These are phyloP conservation scores for Malus hybrid DNA, from an alignment of 331 rosid genomes.

Conservation along the genomic window DNA sequence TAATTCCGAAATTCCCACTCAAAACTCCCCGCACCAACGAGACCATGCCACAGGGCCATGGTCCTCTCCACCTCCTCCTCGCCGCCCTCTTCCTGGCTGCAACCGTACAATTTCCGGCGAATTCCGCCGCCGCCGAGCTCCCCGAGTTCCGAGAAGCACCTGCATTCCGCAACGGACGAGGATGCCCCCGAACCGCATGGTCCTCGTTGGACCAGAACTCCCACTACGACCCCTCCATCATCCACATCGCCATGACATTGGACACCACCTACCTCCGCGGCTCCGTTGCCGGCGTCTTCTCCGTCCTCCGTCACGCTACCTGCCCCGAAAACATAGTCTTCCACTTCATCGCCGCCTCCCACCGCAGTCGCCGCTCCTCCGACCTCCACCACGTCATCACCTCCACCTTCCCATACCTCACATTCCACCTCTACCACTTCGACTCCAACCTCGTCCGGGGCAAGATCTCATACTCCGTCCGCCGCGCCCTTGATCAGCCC, in stretches of 20 bases:
- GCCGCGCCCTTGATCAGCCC: slow-evolving; percentile 90
- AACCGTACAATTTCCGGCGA: background rate
- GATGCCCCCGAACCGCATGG: slow-evolving; percentile 37
- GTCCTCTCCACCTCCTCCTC: background rate
- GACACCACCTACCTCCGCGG: slow-evolving; percentile 88
- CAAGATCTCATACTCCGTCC: slow-evolving; percentile 75
- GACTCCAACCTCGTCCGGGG: slow-evolving; percentile 67
- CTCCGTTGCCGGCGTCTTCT: slow-evolving; percentile 77
- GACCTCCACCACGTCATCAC: slow-evolving; percentile 50
- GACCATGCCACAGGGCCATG: slow-evolving; percentile 39
- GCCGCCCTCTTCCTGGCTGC: background rate
- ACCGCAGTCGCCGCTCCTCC: slow-evolving; percentile 42
- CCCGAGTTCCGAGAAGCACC: slow-evolving; percentile 73
- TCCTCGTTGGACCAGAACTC: slow-evolving; percentile 20
- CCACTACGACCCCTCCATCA: slow-evolving; percentile 32
- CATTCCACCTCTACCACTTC: slow-evolving; percentile 63
- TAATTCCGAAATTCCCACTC: background rate
- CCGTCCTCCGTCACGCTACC: slow-evolving; percentile 78
- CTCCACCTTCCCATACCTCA: slow-evolving; percentile 69
- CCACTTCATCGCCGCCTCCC: slow-evolving; percentile 66
- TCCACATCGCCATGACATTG: slow-evolving; percentile 90
- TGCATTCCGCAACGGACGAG: slow-evolving; percentile 77
- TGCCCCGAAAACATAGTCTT: slow-evolving; percentile 82
- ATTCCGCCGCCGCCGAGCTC: slow-evolving; percentile 2
- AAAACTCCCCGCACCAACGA: background rate